Evolutionary conservation across 176 grass and related monocot genomes (phyloP).

Genomic region (Canna indica): DNA sequence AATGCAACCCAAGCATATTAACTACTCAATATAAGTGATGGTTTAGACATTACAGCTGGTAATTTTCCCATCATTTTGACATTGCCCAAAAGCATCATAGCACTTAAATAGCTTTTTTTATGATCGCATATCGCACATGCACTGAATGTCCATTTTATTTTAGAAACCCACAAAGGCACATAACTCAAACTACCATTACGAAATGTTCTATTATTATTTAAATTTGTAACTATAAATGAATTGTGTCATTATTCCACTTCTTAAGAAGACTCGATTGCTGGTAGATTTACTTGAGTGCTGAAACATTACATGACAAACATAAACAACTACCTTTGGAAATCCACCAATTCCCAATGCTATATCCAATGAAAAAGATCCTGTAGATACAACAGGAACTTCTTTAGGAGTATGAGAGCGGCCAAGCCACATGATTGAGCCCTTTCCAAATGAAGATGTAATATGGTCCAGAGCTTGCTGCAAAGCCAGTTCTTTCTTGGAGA

Average conservation of each 20-base stretch:
- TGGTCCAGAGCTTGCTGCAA: conserved; percentile 92
- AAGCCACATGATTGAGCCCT: conserved; percentile 97
- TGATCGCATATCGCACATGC: too few relatives aligned
- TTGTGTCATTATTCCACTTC: background rate
- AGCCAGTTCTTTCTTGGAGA: conserved; percentile 84
- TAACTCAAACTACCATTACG: too few relatives aligned
- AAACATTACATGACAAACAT: background rate
- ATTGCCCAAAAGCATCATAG: too few relatives aligned
- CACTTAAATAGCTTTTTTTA: too few relatives aligned
- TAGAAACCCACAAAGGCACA: too few relatives aligned
- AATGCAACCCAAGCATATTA: background rate
- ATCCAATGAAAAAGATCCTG: conserved; percentile 84
- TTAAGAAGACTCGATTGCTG: background rate
- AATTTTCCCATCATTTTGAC: background rate
- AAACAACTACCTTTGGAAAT: conserved; percentile 68
- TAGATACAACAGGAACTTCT: conserved; percentile 82
- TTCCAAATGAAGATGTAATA: conserved; percentile 73
- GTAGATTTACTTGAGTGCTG: background rate
- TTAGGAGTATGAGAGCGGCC: conserved; percentile 59
- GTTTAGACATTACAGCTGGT: background rate
- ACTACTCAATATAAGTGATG: background rate
- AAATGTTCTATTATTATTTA: too few relatives aligned
- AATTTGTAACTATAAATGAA: too few relatives aligned
- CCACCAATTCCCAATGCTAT: conserved; percentile 76
- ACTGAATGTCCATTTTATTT: too few relatives aligned